phyloP scores from a whole-genome alignment of 1,139 yeast genomes.

The Petasospora rhodanensis region DNA sequence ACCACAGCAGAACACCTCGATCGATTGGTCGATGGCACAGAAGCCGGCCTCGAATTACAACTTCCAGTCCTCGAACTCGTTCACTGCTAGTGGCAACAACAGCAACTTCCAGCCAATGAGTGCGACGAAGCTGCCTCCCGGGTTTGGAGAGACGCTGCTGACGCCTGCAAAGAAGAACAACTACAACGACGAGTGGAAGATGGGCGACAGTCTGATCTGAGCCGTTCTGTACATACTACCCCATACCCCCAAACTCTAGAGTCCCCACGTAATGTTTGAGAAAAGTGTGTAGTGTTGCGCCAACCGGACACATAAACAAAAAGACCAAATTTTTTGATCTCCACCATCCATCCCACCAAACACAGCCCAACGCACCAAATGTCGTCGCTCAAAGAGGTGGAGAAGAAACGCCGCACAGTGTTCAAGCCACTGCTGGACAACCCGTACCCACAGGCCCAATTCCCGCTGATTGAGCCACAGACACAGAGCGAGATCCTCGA shows the following conservation, averaged over 20 bases:
- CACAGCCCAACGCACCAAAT: no score
- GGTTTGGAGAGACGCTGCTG: constrained; percentile 18
- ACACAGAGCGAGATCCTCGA: constrained; percentile 38
- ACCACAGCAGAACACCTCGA: constrained; percentile 29
- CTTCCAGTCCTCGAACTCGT: no score
- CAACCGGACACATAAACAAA: no score
- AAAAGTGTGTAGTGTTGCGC: no score
- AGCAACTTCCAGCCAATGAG: constrained; percentile 11
- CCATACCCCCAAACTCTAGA: no score
- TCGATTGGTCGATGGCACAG: not conserved
- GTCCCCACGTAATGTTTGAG: no score
- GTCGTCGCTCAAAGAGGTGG: constrained; percentile 30
- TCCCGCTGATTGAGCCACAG: constrained; percentile 48
- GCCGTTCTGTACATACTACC: no score
- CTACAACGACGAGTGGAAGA: constrained; percentile 10
- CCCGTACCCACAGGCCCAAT: constrained; percentile 49
- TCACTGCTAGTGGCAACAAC: no score
- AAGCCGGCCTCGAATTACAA: no score
- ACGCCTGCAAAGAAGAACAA: constrained; percentile 15
- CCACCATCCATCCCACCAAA: no score
- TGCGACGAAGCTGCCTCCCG: constrained; percentile 20
- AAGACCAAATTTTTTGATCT: no score
- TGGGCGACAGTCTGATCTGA: constrained; percentile 15
- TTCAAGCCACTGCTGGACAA: constrained; percentile 59
- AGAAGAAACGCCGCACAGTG: constrained; percentile 44